These are phyloP conservation scores for Fagopyrum homotropicum DNA, from an alignment of 148 eudicot genomes.

Conservation along the genomic window DNA sequence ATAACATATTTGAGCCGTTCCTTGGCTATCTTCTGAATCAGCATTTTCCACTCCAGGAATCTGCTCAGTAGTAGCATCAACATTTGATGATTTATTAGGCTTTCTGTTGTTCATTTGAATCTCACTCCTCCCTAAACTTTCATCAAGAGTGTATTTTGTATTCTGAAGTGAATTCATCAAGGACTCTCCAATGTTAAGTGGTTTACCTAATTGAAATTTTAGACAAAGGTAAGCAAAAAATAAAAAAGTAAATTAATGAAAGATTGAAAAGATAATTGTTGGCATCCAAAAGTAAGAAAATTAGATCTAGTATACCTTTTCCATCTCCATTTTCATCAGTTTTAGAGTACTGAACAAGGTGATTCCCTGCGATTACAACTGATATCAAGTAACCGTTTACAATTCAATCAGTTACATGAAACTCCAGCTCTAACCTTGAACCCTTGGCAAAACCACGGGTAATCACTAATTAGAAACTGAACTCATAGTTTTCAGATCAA, in stretches of 20 bases:
- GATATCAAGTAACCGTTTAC: no score
- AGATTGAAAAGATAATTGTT: neutral
- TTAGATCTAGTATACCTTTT: neutral
- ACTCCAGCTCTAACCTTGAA: no score
- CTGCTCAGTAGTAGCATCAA: constrained; percentile 18
- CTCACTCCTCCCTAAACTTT: constrained; percentile 62
- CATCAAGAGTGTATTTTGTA: constrained; percentile 62
- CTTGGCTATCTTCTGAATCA: constrained; percentile 29
- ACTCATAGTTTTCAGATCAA: no score
- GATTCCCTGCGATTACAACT: no score
- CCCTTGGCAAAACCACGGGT: no score
- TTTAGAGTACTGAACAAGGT: constrained; percentile 83
- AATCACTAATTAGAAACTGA: no score
- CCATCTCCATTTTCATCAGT: constrained; percentile 42
- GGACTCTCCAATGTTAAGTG: constrained; percentile 63
- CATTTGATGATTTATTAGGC: constrained; percentile 15
- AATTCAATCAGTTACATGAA: no score
- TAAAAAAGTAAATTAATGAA: neutral
- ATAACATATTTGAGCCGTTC: no score
- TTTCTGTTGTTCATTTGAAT: constrained; percentile 51
- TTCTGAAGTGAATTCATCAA: constrained; percentile 80
- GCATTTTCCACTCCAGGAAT: constrained; percentile 18
- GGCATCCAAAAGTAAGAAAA: neutral
- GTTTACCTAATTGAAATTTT: constrained; percentile 34
- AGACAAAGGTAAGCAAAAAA: neutral